phyloP scores from a whole-genome alignment of 2,329 filamentous ascomycete species.

The Pseudogymnoascus sp. region DNA sequence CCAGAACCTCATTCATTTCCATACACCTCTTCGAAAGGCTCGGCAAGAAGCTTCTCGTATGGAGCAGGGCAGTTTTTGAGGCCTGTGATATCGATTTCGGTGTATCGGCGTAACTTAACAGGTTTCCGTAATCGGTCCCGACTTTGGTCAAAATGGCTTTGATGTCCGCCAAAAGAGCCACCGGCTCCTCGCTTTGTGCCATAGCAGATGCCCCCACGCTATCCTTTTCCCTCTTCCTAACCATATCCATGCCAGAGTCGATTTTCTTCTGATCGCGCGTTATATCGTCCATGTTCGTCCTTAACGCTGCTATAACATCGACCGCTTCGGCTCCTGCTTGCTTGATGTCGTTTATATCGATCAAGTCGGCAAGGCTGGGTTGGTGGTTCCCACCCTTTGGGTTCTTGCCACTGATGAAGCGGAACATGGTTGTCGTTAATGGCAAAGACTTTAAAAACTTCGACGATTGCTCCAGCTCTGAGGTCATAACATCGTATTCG shows the following conservation, averaged over 20 bases:
- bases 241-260: conserved; percentile 51
- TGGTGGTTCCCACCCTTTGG: conserved; percentile 37
- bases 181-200: conserved; percentile 54
- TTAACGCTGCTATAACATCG: conserved; percentile 52
- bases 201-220: conserved; percentile 47
- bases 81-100: conserved; percentile 56
- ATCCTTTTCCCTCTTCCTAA: conserved; percentile 57
- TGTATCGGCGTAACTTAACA: conserved; percentile 59
- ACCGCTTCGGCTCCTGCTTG: conserved; percentile 62
- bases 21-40: conserved; percentile 46
- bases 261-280: conserved; percentile 54
- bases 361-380: conserved; percentile 63
- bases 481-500: conserved; percentile 58
- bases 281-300: conserved; percentile 50
- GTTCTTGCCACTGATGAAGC: conserved; percentile 52
- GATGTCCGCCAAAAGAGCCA: conserved; percentile 72
- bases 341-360: conserved; percentile 65
- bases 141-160: conserved; percentile 82
- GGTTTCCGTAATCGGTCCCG: conserved; percentile 73
- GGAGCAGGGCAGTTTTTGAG: conserved; percentile 55
- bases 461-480: conserved; percentile 62
- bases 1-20: conserved; percentile 56
- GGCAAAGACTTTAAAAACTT: conserved; percentile 56
- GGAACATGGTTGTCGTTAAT: conserved; percentile 58
- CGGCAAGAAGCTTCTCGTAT: conserved; percentile 55